Conservation (phyloP, 1,139 yeast species). For the Kurtzmaniella quercitrusa region DNA sequence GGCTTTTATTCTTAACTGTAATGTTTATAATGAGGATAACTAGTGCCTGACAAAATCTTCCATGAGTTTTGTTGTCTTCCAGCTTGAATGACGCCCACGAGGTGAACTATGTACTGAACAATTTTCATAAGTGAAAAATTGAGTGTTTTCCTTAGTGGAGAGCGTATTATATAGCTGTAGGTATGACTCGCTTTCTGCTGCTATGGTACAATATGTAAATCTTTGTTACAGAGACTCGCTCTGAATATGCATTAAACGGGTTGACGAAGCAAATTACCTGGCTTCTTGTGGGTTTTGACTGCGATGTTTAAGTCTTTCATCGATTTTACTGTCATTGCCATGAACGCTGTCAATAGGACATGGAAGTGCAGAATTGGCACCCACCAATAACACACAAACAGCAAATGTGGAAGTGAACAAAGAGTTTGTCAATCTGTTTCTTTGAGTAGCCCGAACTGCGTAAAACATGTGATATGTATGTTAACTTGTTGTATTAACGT, state of each 20-base stretch:
- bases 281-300: slow-evolving; percentile 5
- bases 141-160: background rate
- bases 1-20: background rate
- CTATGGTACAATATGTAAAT: background rate
- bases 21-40: background rate
- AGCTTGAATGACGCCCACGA: no score
- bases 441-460: slow-evolving; percentile 47
- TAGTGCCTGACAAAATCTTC: no score
- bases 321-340: slow-evolving; percentile 39
- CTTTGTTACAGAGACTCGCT: background rate
- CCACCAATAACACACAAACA: slow-evolving; percentile 65
- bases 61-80: no score
- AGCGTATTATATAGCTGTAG: background rate
- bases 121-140: background rate
- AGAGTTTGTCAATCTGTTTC: slow-evolving; percentile 58
- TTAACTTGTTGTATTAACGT: background rate
- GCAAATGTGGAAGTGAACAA: slow-evolving; percentile 73
- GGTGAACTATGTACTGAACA: background rate
- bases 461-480: slow-evolving; percentile 6
- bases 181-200: background rate
- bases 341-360: slow-evolving; percentile 63
- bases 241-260: background rate
- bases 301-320: slow-evolving; percentile 22
- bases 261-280: background rate
- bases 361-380: slow-evolving; percentile 67